These are phyloP conservation scores for Diophrys sp. DNA, from an alignment of 73 alveolate species.

Conservation along the genomic window DNA sequence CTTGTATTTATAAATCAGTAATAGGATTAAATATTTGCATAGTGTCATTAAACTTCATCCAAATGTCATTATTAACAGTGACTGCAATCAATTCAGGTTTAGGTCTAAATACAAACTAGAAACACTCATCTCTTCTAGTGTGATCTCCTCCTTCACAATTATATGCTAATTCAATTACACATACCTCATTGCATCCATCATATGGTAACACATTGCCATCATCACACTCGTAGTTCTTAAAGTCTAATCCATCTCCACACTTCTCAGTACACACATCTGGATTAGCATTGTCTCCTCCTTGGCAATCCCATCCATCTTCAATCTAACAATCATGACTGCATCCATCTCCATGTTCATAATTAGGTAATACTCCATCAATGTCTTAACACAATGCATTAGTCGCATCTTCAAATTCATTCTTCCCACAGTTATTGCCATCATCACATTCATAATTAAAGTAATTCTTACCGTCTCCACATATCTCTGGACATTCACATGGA, in stretches of 20 bases:
- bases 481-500: slow-evolving; percentile 9
- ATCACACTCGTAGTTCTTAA: slow-evolving; percentile 14
- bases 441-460: slow-evolving; percentile 13
- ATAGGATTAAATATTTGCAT: neutral
- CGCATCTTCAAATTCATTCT: neutral
- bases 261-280: slow-evolving; percentile 24
- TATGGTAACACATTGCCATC: slow-evolving; percentile 3
- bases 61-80: neutral
- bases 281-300: slow-evolving; percentile 20
- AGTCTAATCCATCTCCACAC: slow-evolving; percentile 26
- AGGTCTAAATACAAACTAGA: neutral
- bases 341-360: neutral
- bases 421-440: slow-evolving; percentile 14
- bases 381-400: neutral
- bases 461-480: slow-evolving; percentile 22
- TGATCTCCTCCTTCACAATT: neutral
- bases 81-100: neutral
- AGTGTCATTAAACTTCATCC: neutral
- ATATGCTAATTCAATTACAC: neutral
- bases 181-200: slow-evolving; percentile 10
- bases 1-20: neutral
- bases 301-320: slow-evolving; percentile 35
- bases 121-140: neutral
- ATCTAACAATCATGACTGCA: neutral
- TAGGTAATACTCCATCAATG: neutral